phyloP scores from a whole-genome alignment of 2,329 filamentous ascomycete species.

The Aspergillus fumigatus region DNA sequence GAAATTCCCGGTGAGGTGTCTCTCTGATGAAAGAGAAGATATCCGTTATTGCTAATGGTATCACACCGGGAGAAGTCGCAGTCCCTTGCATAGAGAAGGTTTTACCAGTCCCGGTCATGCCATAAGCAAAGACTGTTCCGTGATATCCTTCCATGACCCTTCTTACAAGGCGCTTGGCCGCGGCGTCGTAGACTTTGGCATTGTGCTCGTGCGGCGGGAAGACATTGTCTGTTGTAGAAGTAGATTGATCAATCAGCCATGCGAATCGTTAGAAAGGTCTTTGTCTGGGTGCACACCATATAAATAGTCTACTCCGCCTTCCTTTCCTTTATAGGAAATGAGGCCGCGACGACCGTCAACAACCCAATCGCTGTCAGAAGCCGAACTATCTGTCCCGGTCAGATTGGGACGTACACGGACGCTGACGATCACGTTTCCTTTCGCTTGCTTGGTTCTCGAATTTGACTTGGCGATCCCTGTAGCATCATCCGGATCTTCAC shows the following conservation, averaged over 20 bases:
- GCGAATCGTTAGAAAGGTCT: background rate
- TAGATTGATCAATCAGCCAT: conserved; percentile 15
- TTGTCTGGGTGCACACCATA: conserved; percentile 62
- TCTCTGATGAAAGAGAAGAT: conserved; percentile 99
- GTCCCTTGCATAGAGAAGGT: conserved; percentile 99
- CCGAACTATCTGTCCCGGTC: conserved; percentile 54
- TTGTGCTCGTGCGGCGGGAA: conserved; percentile 94
- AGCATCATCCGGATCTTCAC: conserved; percentile 70
- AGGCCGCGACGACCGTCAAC: conserved; percentile 79
- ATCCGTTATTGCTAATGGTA: conserved; percentile 93
- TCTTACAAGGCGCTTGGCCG: conserved; percentile 87
- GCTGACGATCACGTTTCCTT: conserved; percentile 94
- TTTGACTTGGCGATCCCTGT: conserved; percentile 26
- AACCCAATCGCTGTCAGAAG: conserved; percentile 79
- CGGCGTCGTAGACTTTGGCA: conserved; percentile 87
- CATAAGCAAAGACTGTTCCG: conserved; percentile 96
- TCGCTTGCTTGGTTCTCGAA: conserved; percentile 59
- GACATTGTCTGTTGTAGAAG: conserved; percentile 70
- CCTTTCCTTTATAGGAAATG: conserved; percentile 79
- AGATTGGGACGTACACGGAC: conserved; percentile 86
- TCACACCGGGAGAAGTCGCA: conserved; percentile 89
- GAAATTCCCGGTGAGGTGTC: conserved; percentile 88
- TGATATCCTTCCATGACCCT: conserved; percentile 99
- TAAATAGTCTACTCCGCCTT: conserved; percentile 77
- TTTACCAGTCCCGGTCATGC: conserved; percentile 98